Conservation (phyloP, 176 grass and related monocot genomes). For the Triticum urartu region DNA sequence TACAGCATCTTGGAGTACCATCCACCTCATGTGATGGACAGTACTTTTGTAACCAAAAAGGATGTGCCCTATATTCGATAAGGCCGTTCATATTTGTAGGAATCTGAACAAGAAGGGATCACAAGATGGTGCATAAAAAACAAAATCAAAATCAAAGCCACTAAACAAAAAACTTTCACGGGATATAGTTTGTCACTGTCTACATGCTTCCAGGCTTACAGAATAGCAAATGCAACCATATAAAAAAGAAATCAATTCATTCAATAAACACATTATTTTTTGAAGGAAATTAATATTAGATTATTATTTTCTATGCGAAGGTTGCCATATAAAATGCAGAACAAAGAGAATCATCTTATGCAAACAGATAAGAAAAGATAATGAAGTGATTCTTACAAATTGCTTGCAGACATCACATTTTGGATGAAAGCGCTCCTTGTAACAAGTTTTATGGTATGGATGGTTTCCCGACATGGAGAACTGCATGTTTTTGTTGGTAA, state of each 20-base stretch:
- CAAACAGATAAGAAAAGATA: conserved; percentile 18
- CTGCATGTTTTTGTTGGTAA: conserved; percentile 43
- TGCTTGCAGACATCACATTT: conserved; percentile 98
- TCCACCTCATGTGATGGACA: conserved; percentile 95
- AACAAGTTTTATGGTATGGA: conserved; percentile 87
- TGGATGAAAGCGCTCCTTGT: conserved; percentile 84
- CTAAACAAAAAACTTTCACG: background rate
- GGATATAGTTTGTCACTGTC: background rate
- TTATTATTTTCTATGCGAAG: background rate
- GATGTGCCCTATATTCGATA: conserved; percentile 93
- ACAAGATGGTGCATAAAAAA: conserved; percentile 16
- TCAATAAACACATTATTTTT: background rate
- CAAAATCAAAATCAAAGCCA: background rate
- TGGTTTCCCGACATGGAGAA: conserved; percentile 85
- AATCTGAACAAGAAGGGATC: conserved; percentile 62
- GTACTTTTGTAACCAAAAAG: conserved; percentile 98
- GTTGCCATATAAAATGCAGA: conserved; percentile 7
- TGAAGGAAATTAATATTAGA: no score
- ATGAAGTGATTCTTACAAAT: conserved; percentile 63
- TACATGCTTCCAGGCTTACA: conserved; percentile 15
- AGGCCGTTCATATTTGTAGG: conserved; percentile 80
- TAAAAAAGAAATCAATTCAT: background rate
- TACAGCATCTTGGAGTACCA: conserved; percentile 92
- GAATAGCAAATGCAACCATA: conserved; percentile 6
- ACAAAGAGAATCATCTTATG: background rate